Base-by-base conservation (phyloP, 108 stramenopile genomes). In the Nitzschia palea region DNA sequence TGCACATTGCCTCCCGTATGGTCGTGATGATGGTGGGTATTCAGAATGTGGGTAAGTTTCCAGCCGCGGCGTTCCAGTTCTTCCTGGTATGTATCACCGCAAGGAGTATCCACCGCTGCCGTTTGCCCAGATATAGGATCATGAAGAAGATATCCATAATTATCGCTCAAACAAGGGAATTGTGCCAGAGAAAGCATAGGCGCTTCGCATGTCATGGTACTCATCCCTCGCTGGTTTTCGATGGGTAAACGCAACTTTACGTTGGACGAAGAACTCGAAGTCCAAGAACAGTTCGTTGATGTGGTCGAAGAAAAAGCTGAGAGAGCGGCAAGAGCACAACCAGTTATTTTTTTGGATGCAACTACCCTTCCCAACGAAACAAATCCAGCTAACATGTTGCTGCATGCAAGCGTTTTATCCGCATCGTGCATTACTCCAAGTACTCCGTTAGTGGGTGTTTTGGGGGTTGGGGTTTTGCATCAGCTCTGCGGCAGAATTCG, bases 71-170 rank as follows among this genome's bases (percentile, higher is more conserved):
- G 76, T 1, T 81, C 61, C 36, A 95, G 67, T 59, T 83, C 87
- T 12, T 52, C 31, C 43, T 80, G 63, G 35, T 87, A 84, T 6
- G 87, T 53, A 9, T 45, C 55, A 17, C 79, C 88, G 26, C 83
- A 81, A 4, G 90, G 94, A 6, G 90, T 92, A 63, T 95, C 94
- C 26, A 95, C 58, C 3, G 89, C 94, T 17, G 88, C 86, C 2
- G 89, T 90, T 54, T 88, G 67, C 1, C 85, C 80, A 6, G 89
- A 87, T n/a, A 29, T 59, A 17, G 70, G 58, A 73, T 85, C 80
- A 62, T 90, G 89, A 8, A 95, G 63, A 28, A 95, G 58, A 70
- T 81, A 95, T 32, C 94, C 70, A 35, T 78, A 78, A 65, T 93
- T 93, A 62, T 93, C 92, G 55, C 67, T 59, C 17, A 89, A 65